Base-by-base conservation (phyloP, 164 flowering plant species). In the Aristolochia fimbriata region DNA sequence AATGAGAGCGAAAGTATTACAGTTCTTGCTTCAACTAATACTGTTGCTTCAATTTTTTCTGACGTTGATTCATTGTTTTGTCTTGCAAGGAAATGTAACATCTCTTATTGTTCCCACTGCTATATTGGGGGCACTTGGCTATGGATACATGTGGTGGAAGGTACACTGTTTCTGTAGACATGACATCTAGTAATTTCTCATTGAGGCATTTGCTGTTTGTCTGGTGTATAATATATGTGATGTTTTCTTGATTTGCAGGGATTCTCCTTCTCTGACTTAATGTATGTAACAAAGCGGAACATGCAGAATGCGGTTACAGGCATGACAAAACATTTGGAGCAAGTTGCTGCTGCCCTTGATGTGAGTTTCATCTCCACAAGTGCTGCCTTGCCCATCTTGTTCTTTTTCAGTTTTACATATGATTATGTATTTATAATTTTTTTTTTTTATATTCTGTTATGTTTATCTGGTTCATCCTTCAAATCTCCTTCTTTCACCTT, bases 71-170 rank as follows among this genome's bases (percentile, higher is more conserved):
- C 25, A 37, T 24, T 9, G 6, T 23, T 22, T 17, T 37, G 52
- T 60, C 68, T 37, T 62, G 16, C 47, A 71, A 83, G 87, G 82
- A 54, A 80, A 70, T 48, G 41, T 81, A 45, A 43, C 83, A 61
- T 51, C 85, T 50, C 73, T 83, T 23, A 62, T 72, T 15, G 45
- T 84, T 65, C 93, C 96, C 55, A 84, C 89, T 68, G 93, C 88
- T 56, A 67, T 85, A 49, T 45, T 87, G 60, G 96, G 98, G 23
- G 83, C 84, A 31, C 43, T 87, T 68, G 91, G 96, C 53, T 92
- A 89, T 78, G 96, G 91, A 52, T 92, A 92, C 73, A 92, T 92
- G 98, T 86, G 96, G 98, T 89, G 91, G 96, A 92, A 89, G 91
- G 98, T 92, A 77, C 46, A 37, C 43, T 37, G 12, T 37, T 37